Base-by-base conservation (phyloP, 2,329 filamentous ascomycete species). In the Geosmithia flava region DNA sequence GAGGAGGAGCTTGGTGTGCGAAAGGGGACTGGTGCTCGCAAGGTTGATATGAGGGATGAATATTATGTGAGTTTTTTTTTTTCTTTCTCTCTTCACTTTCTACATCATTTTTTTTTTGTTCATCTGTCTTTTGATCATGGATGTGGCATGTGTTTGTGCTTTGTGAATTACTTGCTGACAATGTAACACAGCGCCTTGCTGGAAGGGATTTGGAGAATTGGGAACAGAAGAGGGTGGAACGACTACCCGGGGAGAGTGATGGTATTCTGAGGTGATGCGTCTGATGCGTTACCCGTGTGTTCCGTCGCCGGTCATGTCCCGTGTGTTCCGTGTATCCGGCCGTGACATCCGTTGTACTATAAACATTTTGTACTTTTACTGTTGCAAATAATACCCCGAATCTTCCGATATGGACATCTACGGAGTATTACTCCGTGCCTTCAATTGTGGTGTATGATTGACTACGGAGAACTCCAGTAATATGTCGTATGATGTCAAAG, bases 191-290 rank as follows among this genome's bases (percentile, higher is more conserved):
- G 94, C 65, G 93, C 97, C 60, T 68, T 94, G 53, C 69, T 89
- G 85, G 85, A 20, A 94, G 94, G 64, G 89, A 95, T 61, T 69
- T 97, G 52, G 91, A 98, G 59, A 78, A 88, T 60, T 98, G 93
- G 93, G 91, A 97, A 64, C 93, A 97, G 68, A 94, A 93, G 68
- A 81, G 94, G 47, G 89, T 97, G 11, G 81, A 95, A 69, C 75
- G 93, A 61, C 75, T 96, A 51, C 82, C 87, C 19, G 93, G 93
- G 55, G 94, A 98, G 66, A 85, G 80, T 51, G 91, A 98, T 63
- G 91, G 91, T 33, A 77, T 87, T 46, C 63, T 95, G n/a, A 30
- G 46, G 33, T 50, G 43, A 46, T 8, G 19, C 20, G 20, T 7
- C 13, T 3, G 17, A 15, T 6, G 16, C 3, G n/a, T 13, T 16